A percentile compares a stretch with the other conserved stretches of the same genome.
Conservation (phyloP, 352 stramenopile genomes). For the Phytophthora macrochlamydospora region DNA sequence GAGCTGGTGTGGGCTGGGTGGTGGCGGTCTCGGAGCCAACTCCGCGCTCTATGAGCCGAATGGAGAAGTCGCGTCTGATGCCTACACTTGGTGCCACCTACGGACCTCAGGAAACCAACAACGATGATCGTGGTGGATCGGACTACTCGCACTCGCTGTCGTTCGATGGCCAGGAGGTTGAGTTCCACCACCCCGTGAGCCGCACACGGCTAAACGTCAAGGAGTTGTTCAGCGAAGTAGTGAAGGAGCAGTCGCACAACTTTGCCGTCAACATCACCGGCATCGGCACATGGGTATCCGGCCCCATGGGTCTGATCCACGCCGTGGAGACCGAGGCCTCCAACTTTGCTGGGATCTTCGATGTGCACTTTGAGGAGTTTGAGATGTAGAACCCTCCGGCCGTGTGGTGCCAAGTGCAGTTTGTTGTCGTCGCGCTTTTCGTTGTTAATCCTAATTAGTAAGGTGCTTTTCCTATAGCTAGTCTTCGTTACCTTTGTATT, state of each 20-base stretch:
- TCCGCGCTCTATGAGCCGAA: slow-evolving; percentile 71
- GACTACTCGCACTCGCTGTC: slow-evolving; percentile 82
- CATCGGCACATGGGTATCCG: slow-evolving; percentile 84
- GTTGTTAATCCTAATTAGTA: slow-evolving; percentile 36
- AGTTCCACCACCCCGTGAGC: slow-evolving; percentile 78
- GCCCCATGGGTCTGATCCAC: slow-evolving; percentile 83
- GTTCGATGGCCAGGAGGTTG: slow-evolving; percentile 76
- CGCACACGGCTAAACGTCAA: slow-evolving; percentile 77
- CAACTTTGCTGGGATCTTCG: slow-evolving; percentile 85
- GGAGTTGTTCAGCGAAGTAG: slow-evolving; percentile 75
- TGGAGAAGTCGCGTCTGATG: slow-evolving; percentile 81
- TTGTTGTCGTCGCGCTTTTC: slow-evolving; percentile 31
- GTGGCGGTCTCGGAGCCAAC: slow-evolving; percentile 71
- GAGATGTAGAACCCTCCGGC: slow-evolving; percentile 72
- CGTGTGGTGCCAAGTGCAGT: slow-evolving; percentile 24
- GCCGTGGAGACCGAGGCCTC: slow-evolving; percentile 72
- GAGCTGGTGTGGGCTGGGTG: slow-evolving; percentile 60
- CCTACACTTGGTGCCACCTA: slow-evolving; percentile 40
- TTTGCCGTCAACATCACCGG: slow-evolving; percentile 81
- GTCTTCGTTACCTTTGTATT: slow-evolving; percentile 10
- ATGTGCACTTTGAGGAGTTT: slow-evolving; percentile 90
- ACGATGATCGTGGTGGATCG: slow-evolving; percentile 49
- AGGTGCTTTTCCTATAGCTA: slow-evolving; percentile 14
- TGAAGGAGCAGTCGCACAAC: slow-evolving; percentile 88
- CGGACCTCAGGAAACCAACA: slow-evolving; percentile 26